Conservation (phyloP, 2,329 filamentous ascomycete genomes). For the Neopestalotiopsis clavispora region DNA sequence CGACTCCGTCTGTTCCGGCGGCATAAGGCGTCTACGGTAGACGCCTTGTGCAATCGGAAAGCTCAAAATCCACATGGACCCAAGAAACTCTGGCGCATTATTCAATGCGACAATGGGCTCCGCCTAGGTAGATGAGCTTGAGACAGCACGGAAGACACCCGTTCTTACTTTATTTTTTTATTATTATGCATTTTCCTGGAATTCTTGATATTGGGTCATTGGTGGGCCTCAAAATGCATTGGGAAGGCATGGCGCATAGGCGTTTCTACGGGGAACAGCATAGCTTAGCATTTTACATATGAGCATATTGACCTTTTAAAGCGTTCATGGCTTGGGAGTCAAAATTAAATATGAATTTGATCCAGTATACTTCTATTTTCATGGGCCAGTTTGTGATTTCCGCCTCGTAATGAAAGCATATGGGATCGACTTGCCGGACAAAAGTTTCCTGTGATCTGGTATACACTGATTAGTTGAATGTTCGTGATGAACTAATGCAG, state of each 20-base stretch:
- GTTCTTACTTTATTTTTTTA: neutral
- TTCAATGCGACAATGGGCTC: neutral
- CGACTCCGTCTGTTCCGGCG: neutral
- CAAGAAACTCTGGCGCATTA: slow-evolving; percentile 3
- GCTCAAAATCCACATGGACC: neutral
- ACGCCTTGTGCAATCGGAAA: slow-evolving; percentile 2
- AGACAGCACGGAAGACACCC: neutral
- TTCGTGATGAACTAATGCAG: too few relatives aligned
- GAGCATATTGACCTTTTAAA: slow-evolving; percentile 3
- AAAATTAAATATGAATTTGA: neutral
- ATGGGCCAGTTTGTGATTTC: neutral
- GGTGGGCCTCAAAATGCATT: slow-evolving; percentile 8
- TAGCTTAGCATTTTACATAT: slow-evolving; percentile 10
- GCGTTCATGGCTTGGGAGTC: slow-evolving; percentile 1
- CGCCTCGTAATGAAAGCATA: neutral
- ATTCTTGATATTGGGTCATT: neutral
- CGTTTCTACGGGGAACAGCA: neutral
- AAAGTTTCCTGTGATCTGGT: too few relatives aligned
- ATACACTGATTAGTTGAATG: too few relatives aligned
- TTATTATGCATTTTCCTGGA: neutral
- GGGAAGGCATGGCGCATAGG: slow-evolving; percentile 11
- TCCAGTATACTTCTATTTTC: neutral
- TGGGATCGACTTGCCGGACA: too few relatives aligned
- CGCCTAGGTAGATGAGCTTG: neutral
- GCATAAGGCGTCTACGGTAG: neutral